Conservation (phyloP, 2,329 filamentous ascomycete species). For the Thielaviopsis populi region DNA sequence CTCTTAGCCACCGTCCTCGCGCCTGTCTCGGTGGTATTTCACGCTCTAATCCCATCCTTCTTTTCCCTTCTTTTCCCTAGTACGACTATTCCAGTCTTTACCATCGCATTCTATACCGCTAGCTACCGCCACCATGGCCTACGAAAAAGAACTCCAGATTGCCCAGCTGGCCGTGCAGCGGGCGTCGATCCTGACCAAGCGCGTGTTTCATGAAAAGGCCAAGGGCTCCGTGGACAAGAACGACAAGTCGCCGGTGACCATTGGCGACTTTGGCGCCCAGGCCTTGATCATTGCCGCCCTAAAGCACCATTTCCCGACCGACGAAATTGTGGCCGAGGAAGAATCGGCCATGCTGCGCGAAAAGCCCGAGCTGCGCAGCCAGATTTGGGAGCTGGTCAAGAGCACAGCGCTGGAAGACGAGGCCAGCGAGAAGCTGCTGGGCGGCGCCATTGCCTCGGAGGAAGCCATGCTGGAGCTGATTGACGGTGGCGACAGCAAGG, state of each 20-base stretch:
- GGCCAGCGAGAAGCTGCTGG: constrained; percentile 44
- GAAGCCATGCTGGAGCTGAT: constrained; percentile 54
- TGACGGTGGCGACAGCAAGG: constrained; percentile 52
- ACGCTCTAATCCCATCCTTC: constrained; percentile 9
- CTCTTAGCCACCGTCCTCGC: neutral
- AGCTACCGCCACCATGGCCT: constrained; percentile 24
- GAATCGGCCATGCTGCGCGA: constrained; percentile 68
- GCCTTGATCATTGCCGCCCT: constrained; percentile 88
- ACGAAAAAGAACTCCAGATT: constrained; percentile 58
- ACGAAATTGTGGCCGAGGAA: constrained; percentile 90
- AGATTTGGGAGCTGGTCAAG: constrained; percentile 72
- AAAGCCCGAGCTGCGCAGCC: constrained; percentile 47
- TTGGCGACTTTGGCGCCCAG: constrained; percentile 95
- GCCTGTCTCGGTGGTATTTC: neutral
- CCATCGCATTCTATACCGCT: constrained; percentile 4
- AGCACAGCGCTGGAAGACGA: constrained; percentile 43
- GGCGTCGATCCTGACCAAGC: constrained; percentile 40
- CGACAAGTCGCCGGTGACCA: constrained; percentile 92
- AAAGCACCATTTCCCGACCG: constrained; percentile 73
- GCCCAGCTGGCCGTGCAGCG: constrained; percentile 83
- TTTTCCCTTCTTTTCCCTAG: constrained; percentile 3
- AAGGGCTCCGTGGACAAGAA: constrained; percentile 83
- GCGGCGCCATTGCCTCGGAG: constrained; percentile 54
- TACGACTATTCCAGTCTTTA: neutral
- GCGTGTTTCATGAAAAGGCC: constrained; percentile 59